Base-by-base conservation (phyloP, 768 basidiomycete genomes). In the Lepiota brunneoincarnata region DNA sequence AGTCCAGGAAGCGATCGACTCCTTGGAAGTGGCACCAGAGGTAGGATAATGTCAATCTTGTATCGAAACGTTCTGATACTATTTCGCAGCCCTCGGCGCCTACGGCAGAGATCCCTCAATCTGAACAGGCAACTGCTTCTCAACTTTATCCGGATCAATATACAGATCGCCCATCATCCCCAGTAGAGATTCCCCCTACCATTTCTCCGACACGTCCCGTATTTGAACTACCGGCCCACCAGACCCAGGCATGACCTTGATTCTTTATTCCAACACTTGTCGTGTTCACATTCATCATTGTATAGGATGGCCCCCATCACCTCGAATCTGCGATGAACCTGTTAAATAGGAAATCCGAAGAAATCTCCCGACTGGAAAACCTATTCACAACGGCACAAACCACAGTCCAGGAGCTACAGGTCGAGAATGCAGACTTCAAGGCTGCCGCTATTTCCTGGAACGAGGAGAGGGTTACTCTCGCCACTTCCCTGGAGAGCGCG, bases 321-420 rank as follows among this genome's bases (percentile, higher is more conserved):
- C 69, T 78, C 4, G 73, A 69, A 21, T 67, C 71, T n/a, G 76
- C 75, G 0, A 63, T 78, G 45, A 67, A 67, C 4, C 59, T 79
- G 21, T 72, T 83, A 38, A 73, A 81, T 46, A 68, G 70, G 37
- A 83, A 83, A 58, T 80, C 81, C 0, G 73, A 75, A 55, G 81
- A 83, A 59, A 80, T 79, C 11, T 62, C 67, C 14, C 66, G 65
- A 17, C 69, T 81, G 20, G 67, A 73, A 54, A 57, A 54, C n/a
- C 57, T 56, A 20, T 58, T 74, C 6, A 31, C 60, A 5, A 58
- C 58, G 2, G 67, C 67, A 41, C 59, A 56, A 44, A 53, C 59
- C 12, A 65, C 64, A 57, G 71, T 61, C 23, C 55, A 58, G 17
- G 57, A 54, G 3, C 44, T 38, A 31, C 55, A 18, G 54, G 56